Evolutionary conservation across 441 rosid genomes (phyloP), one percentile per base, ranked within the genome.

Genomic region (Brassica hybrid): DNA sequence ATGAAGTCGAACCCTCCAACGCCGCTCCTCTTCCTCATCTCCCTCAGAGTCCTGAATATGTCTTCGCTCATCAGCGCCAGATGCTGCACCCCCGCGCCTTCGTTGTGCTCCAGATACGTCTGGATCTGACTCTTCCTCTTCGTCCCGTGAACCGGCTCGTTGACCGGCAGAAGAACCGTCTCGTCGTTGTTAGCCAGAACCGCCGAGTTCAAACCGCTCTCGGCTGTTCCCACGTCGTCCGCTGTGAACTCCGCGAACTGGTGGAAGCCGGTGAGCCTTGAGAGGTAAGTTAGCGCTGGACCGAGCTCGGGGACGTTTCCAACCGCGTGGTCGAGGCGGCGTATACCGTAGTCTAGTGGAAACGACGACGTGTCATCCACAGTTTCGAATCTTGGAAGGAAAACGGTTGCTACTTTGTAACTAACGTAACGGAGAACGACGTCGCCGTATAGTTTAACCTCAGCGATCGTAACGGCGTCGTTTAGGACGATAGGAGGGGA

Each of bases 81-180:
- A 79, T 94, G 99, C 83, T 94, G 97, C 38, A 94, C 21, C 17
- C 97, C 97, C 2, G 96, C 91, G 1, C 99, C 99, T 77, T 94
- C 99, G n/a, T 94, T 92, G 74, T 94, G 99, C 79, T 94, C 97
- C 56, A 94, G 61, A 61, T 88, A 94, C 1, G 96, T 94, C 84
- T 94, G 99, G 7, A 93, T 94, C 84, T 91, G 98, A 83, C 99
- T 93, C 85, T 93, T 94, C 83, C 97, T 82, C 80, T 90, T 94
- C 0, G 96, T 94, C 58, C 99, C 99, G 18, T 76, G 85, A 67
- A 94, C 98, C 0, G 99, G 98, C 79, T 94, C 99, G 77, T 94
- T 94, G 77, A 94, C 76, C 6, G 98, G 98, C 6, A 94, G 71
- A 65, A 94, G 80, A 34, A 94, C 94, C 80, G 38, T 93, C 62